Conservation (phyloP, 2,329 filamentous ascomycete species). For the Aspergillus fischeri region DNA sequence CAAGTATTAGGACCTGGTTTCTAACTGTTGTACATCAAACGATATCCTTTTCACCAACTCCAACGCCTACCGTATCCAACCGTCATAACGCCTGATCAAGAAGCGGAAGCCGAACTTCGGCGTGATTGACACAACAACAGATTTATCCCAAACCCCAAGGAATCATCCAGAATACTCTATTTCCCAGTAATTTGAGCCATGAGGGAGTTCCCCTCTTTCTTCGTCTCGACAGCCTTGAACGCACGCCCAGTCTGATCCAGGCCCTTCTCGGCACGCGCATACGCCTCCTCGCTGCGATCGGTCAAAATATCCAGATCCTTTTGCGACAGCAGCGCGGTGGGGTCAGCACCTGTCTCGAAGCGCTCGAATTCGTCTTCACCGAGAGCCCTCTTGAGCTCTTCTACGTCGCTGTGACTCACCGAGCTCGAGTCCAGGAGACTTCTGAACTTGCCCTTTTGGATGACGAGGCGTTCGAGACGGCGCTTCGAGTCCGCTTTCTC, state of each 20-base stretch:
- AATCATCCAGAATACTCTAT: conserved; percentile 1
- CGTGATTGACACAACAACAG: not conserved
- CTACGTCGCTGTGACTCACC: conserved; percentile 48
- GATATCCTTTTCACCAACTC: not conserved
- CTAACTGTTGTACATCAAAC: conserved; percentile 10
- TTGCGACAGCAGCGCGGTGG: conserved; percentile 66
- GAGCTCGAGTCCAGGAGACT: conserved; percentile 58
- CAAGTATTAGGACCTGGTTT: not conserved
- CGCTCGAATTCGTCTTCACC: conserved; percentile 69
- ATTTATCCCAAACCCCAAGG: not conserved
- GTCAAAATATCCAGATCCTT: conserved; percentile 73
- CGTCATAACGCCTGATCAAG: not conserved
- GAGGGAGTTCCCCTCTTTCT: conserved; percentile 43
- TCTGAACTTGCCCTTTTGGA: conserved; percentile 84
- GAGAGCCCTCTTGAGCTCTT: conserved; percentile 60
- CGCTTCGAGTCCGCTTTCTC: conserved; percentile 88
- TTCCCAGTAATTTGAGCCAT: conserved; percentile 25
- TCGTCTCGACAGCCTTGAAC: conserved; percentile 81
- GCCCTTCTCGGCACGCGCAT: conserved; percentile 71
- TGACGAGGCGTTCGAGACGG: conserved; percentile 87
- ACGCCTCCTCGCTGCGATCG: conserved; percentile 67
- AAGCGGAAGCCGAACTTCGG: too few species aligned
- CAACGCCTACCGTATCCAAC: not conserved
- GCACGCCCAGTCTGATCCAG: conserved; percentile 53
- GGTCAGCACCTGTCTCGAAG: conserved; percentile 52